Base-by-base conservation (phyloP, 2,329 filamentous ascomycete genomes). In the Ophiostoma novo-ulmi region DNA sequence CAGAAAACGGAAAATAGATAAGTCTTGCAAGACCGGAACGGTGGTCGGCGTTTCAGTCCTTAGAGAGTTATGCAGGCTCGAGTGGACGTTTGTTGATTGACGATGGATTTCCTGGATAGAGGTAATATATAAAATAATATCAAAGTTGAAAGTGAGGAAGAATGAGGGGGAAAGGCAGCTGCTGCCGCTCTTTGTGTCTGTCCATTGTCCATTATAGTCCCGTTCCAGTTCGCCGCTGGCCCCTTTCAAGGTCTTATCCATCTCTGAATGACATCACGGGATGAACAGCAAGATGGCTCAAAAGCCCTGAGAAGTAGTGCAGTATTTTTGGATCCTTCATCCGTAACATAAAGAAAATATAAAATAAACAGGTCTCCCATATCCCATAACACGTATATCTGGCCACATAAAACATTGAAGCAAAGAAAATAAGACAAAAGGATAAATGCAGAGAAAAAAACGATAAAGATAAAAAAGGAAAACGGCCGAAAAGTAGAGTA, bases 341-440 rank as follows among this genome's bases (percentile, higher is more conserved):
- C 65, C 69, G 55, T 52, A 44, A 67, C 20, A 61, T 17, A 35
- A 44, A 67, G 38, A 61, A 20, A 65, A 65, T 17, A 20, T 22
- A 69, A 67, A 67, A 69, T 35, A 38, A 35, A 22, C 36, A 65
- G 52, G 58, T 68, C 69, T 70, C 69, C 69, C 55, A 65, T 70
- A 44, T 64, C 66, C 66, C 66, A 55, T 65, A 65, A 68, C 36
- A 65, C 70, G 55, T 71, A 52, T 65, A 71, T 71, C 66, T 71
- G 70, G 66, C 66, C 70, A 65, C 70, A 66, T 39, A 38, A 65
- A n/a, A 67, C 14, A 68, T 6, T 10, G 5, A 68, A 61, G 61
- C 4, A 69, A 68, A 58, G 17, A 68, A 67, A 36, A 41, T 26
- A 63, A 68, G 35, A 58, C 17, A n/a, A 41, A 31, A 20, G 61